Base-by-base conservation (phyloP, 768 basidiomycete species). In the Lepiota venenata region DNA sequence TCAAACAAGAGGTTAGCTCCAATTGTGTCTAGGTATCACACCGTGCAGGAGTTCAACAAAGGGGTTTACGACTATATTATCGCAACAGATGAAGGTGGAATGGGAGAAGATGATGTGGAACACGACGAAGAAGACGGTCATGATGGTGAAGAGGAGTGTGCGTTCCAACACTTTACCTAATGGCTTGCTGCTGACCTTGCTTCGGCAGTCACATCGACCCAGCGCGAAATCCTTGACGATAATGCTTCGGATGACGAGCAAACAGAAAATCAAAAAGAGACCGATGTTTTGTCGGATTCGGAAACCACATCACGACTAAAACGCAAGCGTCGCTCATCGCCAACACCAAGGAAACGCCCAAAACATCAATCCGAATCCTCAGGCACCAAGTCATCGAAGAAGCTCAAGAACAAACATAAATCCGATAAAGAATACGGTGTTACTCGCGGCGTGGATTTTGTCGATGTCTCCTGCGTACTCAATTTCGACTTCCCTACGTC, bases 41-140 rank as follows among this genome's bases (percentile, higher is more conserved):
- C 88, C 1, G 97, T 99, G 1, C 95, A 99, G 62, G 97, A 98
- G 69, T 99, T 99, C 65, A 99, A 99, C 70, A 91, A 92, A 61
- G 97, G 97, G 2, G 92, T 97, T 7, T 98, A 98, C 62, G 94
- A 99, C 66, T 98, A 98, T 67, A 93, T 98, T 58, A 97, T 99
- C 51, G 97, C 97, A 0, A 96, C 95, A 9, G 96, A 98, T 64
- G 97, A 98, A 70, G 84, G 83, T 54, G 82, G 83, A 0, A 74
- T 76, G 3, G 74, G 73, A 3, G 72, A 74, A 1, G 82, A 82
- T 50, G 71, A 74, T 10, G 79, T 73, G 37, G 67, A 66, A 4
- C 70, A 68, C 11, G 68, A 68, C 1, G 70, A 71, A 12, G 73
- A 71, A 15, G 70, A 64, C 12, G 70, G 65, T 3, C 67, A 67